Percentiles rank a stretch among this genome's conserved stretches.
Conservation (phyloP, 768 basidiomycete genomes). For the Mycena latifolia region DNA sequence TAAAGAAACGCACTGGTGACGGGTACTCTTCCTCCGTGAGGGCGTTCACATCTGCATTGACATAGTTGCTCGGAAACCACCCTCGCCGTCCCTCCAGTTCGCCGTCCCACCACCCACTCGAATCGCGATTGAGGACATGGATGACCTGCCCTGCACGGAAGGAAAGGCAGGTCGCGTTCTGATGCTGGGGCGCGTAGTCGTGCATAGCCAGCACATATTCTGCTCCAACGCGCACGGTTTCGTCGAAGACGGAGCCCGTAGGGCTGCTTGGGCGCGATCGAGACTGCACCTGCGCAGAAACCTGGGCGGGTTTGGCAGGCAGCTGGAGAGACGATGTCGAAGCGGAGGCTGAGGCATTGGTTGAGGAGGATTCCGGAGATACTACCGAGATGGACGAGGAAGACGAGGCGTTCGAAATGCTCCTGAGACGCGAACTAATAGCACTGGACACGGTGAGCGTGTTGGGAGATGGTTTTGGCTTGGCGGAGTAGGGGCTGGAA, state of each 20-base stretch:
- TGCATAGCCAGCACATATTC: constrained; percentile 95
- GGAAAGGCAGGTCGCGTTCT: constrained; percentile 83
- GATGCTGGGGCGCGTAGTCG: constrained; percentile 82
- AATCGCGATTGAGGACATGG: constrained; percentile 88
- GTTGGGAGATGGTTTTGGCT: constrained; percentile 31
- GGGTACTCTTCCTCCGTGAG: constrained; percentile 71
- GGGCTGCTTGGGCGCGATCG: constrained; percentile 55
- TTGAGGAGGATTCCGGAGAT: constrained; percentile 66
- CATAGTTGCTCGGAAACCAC: constrained; percentile 99
- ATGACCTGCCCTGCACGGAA: constrained; percentile 95
- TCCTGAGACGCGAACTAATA: constrained; percentile 55
- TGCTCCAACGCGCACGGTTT: constrained; percentile 60
- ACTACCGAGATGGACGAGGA: constrained; percentile 68
- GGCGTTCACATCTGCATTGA: constrained; percentile 72
- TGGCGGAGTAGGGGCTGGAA: constrained; percentile 31
- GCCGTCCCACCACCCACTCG: constrained; percentile 99
- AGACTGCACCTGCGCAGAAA: constrained; percentile 34
- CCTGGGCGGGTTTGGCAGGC: constrained; percentile 44
- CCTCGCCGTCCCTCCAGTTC: constrained; percentile 90
- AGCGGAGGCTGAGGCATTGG: constrained; percentile 58
- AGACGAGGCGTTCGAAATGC: constrained; percentile 67
- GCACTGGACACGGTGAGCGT: constrained; percentile 49
- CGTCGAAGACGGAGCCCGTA: constrained; percentile 58
- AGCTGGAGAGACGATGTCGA: constrained; percentile 64
- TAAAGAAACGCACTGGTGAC: constrained; percentile 45